These are phyloP conservation scores for Apiospora rasikravindrae DNA, from an alignment of 2,329 filamentous ascomycete genomes.

Conservation along the genomic window DNA sequence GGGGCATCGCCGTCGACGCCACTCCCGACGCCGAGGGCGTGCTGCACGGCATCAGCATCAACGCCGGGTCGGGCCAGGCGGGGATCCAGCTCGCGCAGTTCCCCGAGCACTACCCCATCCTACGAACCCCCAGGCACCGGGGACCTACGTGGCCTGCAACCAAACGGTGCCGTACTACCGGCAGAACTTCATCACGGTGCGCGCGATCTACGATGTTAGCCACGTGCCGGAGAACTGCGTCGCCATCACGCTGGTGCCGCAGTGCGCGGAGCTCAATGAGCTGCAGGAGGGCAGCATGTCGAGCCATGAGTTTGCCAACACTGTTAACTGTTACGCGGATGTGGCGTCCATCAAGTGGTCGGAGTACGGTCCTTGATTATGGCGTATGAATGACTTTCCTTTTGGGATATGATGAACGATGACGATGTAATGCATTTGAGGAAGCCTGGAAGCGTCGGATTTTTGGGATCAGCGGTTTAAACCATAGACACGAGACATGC, in stretches of 20 bases:
- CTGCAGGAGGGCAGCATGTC: constrained; percentile 42
- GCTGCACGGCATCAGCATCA: constrained; percentile 38
- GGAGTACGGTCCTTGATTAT: constrained; percentile 32
- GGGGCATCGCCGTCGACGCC: constrained; percentile 40
- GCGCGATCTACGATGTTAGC: constrained; percentile 39
- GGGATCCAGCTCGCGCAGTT: constrained; percentile 42
- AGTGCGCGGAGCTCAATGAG: constrained; percentile 46
- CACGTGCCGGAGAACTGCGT: constrained; percentile 50
- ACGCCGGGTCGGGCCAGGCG: constrained; percentile 44
- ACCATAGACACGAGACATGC: background rate
- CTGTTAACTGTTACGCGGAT: constrained; percentile 47
- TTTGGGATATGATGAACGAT: background rate
- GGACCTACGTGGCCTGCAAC: constrained; percentile 50
- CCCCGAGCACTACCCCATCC: constrained; percentile 42
- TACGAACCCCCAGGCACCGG: constrained; percentile 34
- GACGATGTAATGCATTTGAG: background rate
- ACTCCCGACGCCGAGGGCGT: constrained; percentile 31
- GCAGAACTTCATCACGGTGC: constrained; percentile 44
- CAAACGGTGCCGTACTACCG: constrained; percentile 49
- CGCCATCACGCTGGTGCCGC: constrained; percentile 48
- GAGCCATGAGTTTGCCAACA: constrained; percentile 46
- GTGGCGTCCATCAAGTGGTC: constrained; percentile 46
- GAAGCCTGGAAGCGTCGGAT: no score
- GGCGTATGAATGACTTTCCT: background rate
- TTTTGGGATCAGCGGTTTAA: no score